Base-by-base conservation (phyloP, 805 yeast genomes). In the Saccharomyces kudriavzevii region DNA sequence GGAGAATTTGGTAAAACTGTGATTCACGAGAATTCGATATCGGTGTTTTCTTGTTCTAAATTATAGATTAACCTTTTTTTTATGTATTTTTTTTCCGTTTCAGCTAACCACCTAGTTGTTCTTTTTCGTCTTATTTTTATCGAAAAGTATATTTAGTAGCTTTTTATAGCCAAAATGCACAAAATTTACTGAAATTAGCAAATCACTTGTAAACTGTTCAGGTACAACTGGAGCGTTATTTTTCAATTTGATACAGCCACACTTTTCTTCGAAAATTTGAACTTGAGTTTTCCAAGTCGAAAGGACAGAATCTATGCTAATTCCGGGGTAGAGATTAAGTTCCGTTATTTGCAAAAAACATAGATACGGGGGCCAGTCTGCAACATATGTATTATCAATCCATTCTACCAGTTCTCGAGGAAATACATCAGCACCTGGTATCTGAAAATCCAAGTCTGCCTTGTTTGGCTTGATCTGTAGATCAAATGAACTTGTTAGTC, bases 291-390 rank as follows among this genome's bases (percentile, higher is more conserved):
- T 35, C 70, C 70, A 67, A 8, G 30, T 47, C 10, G 45, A 24
- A 20, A 55, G 25, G 2, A 49, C 22, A 8, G 20, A 6, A 22
- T 45, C 24, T 10, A 27, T 9, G 22, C 40, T 14, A 5, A 48
- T 30, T 9, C 49, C 40, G 5, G 51, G n/a, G 35, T 5, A 14
- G n/a, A 30, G 13, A 30, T 30, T 40, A 22, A 53, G 49, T 26
- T 40, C 49, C 2, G 50, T 24, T 14, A 60, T 45, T 22, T 45
- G 47, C 17, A 58, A 49, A n/a, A 66, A 47, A 35, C 65, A 64
- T 4, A 58, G 52, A 51, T 54, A 67, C 10, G 68, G 69, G 9
- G 69, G 65, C 65, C 64, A 63, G 11, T 63, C 62, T 2, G 53
- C 51, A 4, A 58, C 54, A 17, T 48, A 51, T 10, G 60, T 53